Evolutionary conservation across 345 rosid genomes (phyloP), one percentile per base, ranked within the genome.

Genomic region (Sonneratia caseolaris): DNA sequence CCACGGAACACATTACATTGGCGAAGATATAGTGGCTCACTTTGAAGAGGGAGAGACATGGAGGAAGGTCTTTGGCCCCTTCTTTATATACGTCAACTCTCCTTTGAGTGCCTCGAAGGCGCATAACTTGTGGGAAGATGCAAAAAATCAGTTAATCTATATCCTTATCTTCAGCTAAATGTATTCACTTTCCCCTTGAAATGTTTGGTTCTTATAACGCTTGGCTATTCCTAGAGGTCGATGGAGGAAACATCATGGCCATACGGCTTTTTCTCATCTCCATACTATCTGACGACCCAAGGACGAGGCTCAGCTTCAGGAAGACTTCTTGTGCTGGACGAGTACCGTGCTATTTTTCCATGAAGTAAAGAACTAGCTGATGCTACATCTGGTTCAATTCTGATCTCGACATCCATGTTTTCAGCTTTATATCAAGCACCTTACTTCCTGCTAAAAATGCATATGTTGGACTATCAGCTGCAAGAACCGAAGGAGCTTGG

Each of bases 51-150:
- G 78, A 59, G 86, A 81, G 74, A 69, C 70, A 16, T 83, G 86
- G 86, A 79, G 74, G 71, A 83, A 83, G 64, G 84, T 81, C 16
- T 76, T 83, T 6, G 82, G 84, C 38, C 82, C 86, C 8, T 37
- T 83, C 75, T 81, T 79, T 4, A 68, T 81, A n/a, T 83, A 79
- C 73, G 73, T 83, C 21, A 83, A 83, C 77, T 83, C 84, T 21
- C 79, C 80, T 24, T 43, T 70, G 35, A 59, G 73, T 37, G 64
- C 72, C 21, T 79, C 79, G 38, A 65, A 75, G 59, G 80, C 86
- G 32, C 71, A 70, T 79, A 69, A 56, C 69, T 74, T 83, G 38
- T 83, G 80, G 82, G 49, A 24, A 13, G 84, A 81, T 66, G 84
- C 84, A 48, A 79, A 81, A 75, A 73, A 64, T 7, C 77, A 77